Conservation (phyloP, 352 stramenopile species). For the Phytophthora syringae region DNA sequence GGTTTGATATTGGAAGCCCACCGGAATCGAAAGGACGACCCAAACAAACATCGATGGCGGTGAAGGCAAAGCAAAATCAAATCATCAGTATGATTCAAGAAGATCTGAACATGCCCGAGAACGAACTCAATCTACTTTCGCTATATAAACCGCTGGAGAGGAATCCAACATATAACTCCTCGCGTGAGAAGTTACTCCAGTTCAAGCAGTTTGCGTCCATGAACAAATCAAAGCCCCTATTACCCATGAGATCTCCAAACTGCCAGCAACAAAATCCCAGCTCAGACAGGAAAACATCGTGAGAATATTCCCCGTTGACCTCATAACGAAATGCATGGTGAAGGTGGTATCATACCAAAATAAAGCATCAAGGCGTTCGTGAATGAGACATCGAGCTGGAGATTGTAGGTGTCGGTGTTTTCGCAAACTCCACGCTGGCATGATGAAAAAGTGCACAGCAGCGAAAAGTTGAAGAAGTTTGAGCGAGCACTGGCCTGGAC, state of each 20-base stretch:
- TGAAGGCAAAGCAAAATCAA: conserved; percentile 17
- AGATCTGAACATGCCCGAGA: conserved; percentile 2
- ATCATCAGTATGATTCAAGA: conserved; percentile 7
- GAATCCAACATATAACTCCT: conserved; percentile 1
- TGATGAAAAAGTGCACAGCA: conserved; percentile 6
- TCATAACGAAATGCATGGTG: conserved; percentile 1
- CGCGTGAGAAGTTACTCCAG: neutral
- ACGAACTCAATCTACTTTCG: neutral
- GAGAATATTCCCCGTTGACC: conserved; percentile 8
- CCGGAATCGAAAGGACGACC: neutral
- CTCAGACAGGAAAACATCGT: neutral
- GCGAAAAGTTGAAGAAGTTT: neutral
- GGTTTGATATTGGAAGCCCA: conserved; percentile 7
- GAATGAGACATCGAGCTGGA: conserved; percentile 6
- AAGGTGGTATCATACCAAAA: conserved; percentile 4
- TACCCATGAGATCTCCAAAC: neutral
- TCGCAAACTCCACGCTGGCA: neutral
- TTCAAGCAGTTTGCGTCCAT: conserved; percentile 1
- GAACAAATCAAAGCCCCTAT: conserved; percentile 1
- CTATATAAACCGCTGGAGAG: neutral
- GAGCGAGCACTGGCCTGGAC: conserved; percentile 5
- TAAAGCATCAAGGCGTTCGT: neutral
- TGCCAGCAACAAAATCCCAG: neutral
- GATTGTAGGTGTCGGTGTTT: conserved; percentile 6
- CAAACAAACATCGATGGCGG: conserved; percentile 8